Base-by-base conservation (phyloP, 257 asterid species). In the Eucommia ulmoides region DNA sequence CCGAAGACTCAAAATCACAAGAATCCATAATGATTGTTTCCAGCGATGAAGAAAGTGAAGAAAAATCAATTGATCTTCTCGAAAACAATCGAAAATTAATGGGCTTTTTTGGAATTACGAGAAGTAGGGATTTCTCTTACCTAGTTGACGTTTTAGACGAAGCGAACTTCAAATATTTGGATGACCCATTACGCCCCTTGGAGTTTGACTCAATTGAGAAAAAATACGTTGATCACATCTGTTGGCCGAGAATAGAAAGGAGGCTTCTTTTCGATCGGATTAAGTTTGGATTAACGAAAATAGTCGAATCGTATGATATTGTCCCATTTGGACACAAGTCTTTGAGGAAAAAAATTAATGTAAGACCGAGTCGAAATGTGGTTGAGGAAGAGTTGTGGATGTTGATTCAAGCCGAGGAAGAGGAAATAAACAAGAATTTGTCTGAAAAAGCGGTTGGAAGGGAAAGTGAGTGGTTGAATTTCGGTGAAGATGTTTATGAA, bases 61-160 rank as follows among this genome's bases (percentile, higher is more conserved):
- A 63, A 51, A 61, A 29, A 38, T 64, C 64, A 41, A 48, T 18
- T 22, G 63, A 68, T 58, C 29, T 54, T 59, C 22, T 59, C 57
- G 58, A 38, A 2, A 57, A 55, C 53, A 59, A 58, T 47, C 60
- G 54, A 50, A 74, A 54, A 50, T 41, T 66, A 1, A 74, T 62
- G 65, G 67, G 45, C 41, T 65, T 75, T 67, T 66, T 62, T 45
- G 63, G 72, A n/a, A 62, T 67, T 18, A 63, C 58, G 23, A 74
- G 81, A 53, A 73, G 85, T 56, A 59, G 75, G 64, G 76, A 67
- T 53, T 81, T 68, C 66, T 78, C 85, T n/a, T 87, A 87, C 76
- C 20, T 76, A 64, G 72, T 74, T 33, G 97, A 87, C 60, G 80
- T 83, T 57, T 63, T 87, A 54, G 93, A 87, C 16, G 91, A 74